Conservation (phyloP, 2,329 filamentous ascomycete species). For the Elsinoe ampelina region DNA sequence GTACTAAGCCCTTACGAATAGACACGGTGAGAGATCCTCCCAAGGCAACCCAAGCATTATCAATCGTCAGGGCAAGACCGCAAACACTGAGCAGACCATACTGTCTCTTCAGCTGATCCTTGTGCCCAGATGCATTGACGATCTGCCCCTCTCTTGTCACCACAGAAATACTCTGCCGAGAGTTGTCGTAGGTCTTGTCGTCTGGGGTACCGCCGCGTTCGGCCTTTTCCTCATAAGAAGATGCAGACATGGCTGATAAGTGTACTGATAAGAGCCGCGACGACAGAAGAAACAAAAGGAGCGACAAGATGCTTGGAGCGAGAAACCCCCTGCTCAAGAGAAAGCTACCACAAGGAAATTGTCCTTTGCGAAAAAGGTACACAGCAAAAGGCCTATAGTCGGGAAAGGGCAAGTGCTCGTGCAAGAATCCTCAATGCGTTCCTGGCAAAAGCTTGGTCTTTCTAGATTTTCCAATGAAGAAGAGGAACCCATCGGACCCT, state of each 20-base stretch:
- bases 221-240: conserved; percentile 14
- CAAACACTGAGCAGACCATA: conserved; percentile 52
- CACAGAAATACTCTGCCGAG: conserved; percentile 18
- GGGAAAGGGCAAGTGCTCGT: neutral
- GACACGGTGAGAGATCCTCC: conserved; percentile 51
- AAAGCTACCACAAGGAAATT: neutral
- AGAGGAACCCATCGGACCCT: too few species aligned
- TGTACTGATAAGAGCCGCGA: neutral
- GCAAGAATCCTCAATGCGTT: neutral
- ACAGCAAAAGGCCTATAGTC: neutral
- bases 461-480: too few species aligned
- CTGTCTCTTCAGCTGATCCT: conserved; percentile 54
- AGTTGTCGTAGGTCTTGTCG: conserved; percentile 5
- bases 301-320: neutral
- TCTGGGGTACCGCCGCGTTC: neutral
- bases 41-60: conserved; percentile 57
- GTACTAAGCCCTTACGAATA: conserved; percentile 31
- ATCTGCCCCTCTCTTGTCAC: conserved; percentile 31
- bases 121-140: conserved; percentile 57
- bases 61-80: conserved; percentile 46
- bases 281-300: neutral
- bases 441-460: too few species aligned
- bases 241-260: conserved; percentile 2
- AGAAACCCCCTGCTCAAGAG: neutral
- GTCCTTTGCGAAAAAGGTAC: neutral